phyloP scores from a whole-genome alignment of 1,139 yeast genomes.

The Geotrichum klebahnii region DNA sequence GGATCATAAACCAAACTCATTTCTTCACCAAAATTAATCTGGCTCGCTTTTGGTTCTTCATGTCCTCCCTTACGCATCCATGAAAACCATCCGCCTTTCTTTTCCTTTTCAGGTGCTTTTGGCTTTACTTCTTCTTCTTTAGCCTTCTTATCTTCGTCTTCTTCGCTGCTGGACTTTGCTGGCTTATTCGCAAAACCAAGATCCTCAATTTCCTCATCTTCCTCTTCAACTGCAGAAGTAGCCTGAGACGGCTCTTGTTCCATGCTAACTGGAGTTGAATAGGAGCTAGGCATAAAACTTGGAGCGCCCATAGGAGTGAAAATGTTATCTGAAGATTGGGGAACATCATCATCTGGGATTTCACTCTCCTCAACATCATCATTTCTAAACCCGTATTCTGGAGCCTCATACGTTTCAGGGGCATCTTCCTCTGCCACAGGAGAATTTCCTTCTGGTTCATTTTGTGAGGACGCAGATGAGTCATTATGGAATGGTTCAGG shows the following conservation, averaged over 20 bases:
- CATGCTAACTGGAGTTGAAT: neutral
- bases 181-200: slow-evolving; percentile 31
- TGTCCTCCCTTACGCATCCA: slow-evolving; percentile 44
- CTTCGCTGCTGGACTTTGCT: slow-evolving; percentile 22
- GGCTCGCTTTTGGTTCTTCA: slow-evolving; percentile 67
- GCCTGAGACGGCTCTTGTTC: slow-evolving; percentile 8
- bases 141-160: slow-evolving; percentile 24
- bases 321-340: slow-evolving; percentile 14
- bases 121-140: slow-evolving; percentile 22
- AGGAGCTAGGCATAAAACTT: slow-evolving; percentile 8
- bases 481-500: slow-evolving; percentile 20
- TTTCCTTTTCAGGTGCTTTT: slow-evolving; percentile 27
- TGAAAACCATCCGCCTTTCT: slow-evolving; percentile 48
- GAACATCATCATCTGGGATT: slow-evolving; percentile 28
- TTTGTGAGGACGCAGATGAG: too few relatives aligned
- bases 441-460: too few relatives aligned
- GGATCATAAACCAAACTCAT: slow-evolving; percentile 77
- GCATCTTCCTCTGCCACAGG: slow-evolving; percentile 11
- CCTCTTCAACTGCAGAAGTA: slow-evolving; percentile 23
- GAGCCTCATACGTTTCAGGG: slow-evolving; percentile 21
- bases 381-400: slow-evolving; percentile 41
- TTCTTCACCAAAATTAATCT: slow-evolving; percentile 83
- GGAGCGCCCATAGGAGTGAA: slow-evolving; percentile 21
- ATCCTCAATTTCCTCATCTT: slow-evolving; percentile 42
- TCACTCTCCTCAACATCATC: slow-evolving; percentile 48